A percentile compares a stretch with the other conserved stretches of the same genome.
phyloP scores from a whole-genome alignment of 179 eudicot genomes.

The Beta lomatogona region DNA sequence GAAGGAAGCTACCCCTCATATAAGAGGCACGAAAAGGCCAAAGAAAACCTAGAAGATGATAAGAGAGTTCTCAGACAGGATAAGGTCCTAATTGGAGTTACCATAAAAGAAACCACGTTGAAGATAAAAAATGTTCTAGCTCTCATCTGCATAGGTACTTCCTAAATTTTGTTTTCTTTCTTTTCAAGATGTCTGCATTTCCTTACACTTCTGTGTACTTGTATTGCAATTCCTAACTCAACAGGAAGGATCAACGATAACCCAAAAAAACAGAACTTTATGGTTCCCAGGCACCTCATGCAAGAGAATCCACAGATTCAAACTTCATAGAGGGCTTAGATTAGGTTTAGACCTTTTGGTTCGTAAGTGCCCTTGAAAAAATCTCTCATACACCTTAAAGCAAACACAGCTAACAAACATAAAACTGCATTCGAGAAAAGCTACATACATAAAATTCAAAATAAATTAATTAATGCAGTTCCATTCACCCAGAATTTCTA shows the following conservation, averaged over 20 bases:
- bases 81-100: background rate
- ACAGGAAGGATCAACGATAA: background rate
- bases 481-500: background rate
- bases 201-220: background rate
- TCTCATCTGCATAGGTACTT: background rate
- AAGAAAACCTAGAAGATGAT: background rate
- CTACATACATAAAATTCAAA: background rate
- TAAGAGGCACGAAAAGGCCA: background rate
- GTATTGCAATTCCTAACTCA: background rate
- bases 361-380: background rate
- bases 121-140: background rate
- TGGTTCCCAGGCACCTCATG: background rate
- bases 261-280: background rate
- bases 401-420: background rate
- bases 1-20: background rate
- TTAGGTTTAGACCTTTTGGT: background rate
- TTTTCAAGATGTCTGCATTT: background rate
- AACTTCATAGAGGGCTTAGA: background rate
- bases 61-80: background rate
- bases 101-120: background rate
- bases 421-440: background rate
- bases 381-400: background rate
- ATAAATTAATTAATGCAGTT: background rate
- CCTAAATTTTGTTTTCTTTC: background rate
- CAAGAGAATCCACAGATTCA: background rate